phyloP scores from a whole-genome alignment of 768 basidiomycete species.

The Lyophyllum decastes region DNA sequence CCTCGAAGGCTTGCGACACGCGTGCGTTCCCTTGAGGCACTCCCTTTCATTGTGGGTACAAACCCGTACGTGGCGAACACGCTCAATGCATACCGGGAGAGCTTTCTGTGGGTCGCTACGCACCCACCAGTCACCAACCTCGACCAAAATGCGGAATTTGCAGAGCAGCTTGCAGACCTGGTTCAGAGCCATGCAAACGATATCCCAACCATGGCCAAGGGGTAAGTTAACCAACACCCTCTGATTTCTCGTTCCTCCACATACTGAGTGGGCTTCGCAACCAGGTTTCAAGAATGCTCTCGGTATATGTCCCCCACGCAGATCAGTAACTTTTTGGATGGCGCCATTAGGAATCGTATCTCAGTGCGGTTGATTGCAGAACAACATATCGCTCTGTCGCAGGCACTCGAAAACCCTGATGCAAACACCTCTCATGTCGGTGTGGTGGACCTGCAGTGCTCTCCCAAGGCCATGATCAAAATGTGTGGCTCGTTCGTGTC shows the following conservation, averaged over 20 bases:
- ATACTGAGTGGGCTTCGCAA: background rate
- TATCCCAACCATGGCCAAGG: slow-evolving; percentile 89
- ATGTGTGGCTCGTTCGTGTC: slow-evolving; percentile 85
- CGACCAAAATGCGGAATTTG: slow-evolving; percentile 70
- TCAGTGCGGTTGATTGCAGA: slow-evolving; percentile 88
- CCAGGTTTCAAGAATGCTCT: slow-evolving; percentile 83
- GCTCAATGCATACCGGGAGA: slow-evolving; percentile 65
- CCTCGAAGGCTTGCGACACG: slow-evolving; percentile 77
- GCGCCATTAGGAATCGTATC: slow-evolving; percentile 83
- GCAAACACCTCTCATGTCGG: slow-evolving; percentile 53
- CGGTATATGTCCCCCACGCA: slow-evolving; percentile 83
- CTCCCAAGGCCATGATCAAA: slow-evolving; percentile 69
- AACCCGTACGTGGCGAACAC: slow-evolving; percentile 83
- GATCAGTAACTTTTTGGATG: slow-evolving; percentile 79
- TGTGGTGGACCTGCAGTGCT: slow-evolving; percentile 73
- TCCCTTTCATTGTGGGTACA: slow-evolving; percentile 88
- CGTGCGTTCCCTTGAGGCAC: slow-evolving; percentile 68
- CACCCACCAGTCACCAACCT: slow-evolving; percentile 66
- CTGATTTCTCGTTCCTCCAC: background rate
- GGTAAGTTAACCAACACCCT: slow-evolving; percentile 40
- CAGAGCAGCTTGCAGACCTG: slow-evolving; percentile 64
- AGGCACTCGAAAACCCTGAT: slow-evolving; percentile 51
- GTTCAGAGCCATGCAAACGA: slow-evolving; percentile 84
- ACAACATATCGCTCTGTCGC: slow-evolving; percentile 85
- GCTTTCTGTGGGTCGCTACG: slow-evolving; percentile 69